phyloP scores from a whole-genome alignment of 345 rosid genomes.

The Lumnitzera racemosa region DNA sequence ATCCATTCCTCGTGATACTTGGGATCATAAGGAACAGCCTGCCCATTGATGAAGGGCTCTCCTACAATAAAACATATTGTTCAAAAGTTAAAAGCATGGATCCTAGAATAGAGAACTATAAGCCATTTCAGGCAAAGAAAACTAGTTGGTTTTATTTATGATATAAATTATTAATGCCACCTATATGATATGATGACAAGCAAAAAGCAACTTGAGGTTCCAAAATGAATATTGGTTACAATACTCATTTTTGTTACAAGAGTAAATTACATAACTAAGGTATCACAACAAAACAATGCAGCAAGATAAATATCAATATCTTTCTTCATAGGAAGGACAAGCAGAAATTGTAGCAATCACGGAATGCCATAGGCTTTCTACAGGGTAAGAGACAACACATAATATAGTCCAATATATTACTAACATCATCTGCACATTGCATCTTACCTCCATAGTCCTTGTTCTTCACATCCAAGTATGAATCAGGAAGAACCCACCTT shows the following conservation, averaged over 20 bases:
- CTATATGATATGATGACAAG: too few relatives aligned
- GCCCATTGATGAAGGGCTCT: slow-evolving; percentile 89
- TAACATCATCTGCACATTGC: background rate
- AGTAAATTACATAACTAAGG: background rate
- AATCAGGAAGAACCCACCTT: slow-evolving; percentile 98
- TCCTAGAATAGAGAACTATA: too few relatives aligned
- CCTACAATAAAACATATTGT: slow-evolving; percentile 29
- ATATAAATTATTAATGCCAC: too few relatives aligned
- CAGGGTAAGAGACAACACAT: background rate
- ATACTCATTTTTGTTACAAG: background rate
- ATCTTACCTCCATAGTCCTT: slow-evolving; percentile 89
- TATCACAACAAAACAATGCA: background rate
- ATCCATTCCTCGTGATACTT: slow-evolving; percentile 98
- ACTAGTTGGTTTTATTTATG: too few relatives aligned
- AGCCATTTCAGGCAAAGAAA: too few relatives aligned
- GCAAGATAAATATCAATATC: background rate
- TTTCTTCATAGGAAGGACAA: too few relatives aligned
- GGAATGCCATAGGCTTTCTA: background rate
- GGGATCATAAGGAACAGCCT: slow-evolving; percentile 93
- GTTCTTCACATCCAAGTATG: slow-evolving; percentile 85
- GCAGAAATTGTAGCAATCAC: background rate
- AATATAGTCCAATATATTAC: background rate
- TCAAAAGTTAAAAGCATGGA: too few relatives aligned
- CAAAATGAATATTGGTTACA: too few relatives aligned
- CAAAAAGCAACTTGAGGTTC: too few relatives aligned